Evolutionary conservation across 129 eudicot genomes (phyloP).

Genomic region (Mikania micrantha): DNA sequence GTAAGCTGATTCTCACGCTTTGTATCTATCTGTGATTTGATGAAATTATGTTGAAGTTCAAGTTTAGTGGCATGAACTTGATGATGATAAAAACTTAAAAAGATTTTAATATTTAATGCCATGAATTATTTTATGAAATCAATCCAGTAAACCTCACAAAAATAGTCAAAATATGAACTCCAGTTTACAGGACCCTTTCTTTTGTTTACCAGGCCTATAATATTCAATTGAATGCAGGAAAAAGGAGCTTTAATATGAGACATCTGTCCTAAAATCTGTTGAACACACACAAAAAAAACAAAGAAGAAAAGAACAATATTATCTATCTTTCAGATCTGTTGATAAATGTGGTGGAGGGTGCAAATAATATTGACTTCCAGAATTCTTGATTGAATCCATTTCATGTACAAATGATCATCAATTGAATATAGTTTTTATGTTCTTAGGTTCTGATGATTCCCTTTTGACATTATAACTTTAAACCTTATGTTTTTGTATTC

Average conservation of each 20-base stretch:
- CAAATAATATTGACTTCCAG: not conserved
- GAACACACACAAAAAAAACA: no score
- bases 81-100: no score
- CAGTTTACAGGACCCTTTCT: not conserved
- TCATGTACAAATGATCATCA: no score
- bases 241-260: not conserved
- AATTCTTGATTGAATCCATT: not conserved
- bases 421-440: no score
- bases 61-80: no score
- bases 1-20: constrained; percentile 28
- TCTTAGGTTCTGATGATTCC: not conserved
- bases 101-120: no score
- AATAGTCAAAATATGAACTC: not conserved
- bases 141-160: not conserved
- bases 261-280: no score
- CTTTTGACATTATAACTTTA: not conserved
- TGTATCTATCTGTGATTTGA: not conserved
- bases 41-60: not conserved
- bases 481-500: not conserved
- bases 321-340: not conserved
- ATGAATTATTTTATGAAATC: no score
- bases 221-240: not conserved
- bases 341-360: not conserved
- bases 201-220: not conserved
- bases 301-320: not conserved